Conservation (phyloP, 2,329 filamentous ascomycete genomes). For the Clonostachys byssicola region DNA sequence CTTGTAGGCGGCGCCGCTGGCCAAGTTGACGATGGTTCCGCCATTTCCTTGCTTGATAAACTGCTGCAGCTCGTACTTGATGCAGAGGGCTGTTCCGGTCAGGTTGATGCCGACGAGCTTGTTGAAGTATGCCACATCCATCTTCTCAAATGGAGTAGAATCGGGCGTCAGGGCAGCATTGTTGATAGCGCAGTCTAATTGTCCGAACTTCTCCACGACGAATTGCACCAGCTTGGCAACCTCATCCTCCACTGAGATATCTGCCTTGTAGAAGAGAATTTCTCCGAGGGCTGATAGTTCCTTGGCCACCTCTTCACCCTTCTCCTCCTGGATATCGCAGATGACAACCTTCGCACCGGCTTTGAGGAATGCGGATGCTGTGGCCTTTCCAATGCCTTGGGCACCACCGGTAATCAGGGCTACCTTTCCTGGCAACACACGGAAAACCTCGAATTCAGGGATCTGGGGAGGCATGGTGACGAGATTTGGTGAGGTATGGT, state of each 20-base stretch:
- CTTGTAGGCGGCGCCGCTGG: constrained; percentile 22
- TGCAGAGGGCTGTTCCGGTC: constrained; percentile 10
- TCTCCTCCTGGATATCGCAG: constrained; percentile 17
- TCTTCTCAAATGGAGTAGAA: constrained; percentile 8
- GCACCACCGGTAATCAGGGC: constrained; percentile 23
- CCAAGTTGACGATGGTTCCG: constrained; percentile 39
- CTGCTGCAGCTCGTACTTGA: constrained; percentile 12
- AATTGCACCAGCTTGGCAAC: constrained; percentile 9
- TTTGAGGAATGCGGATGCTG: constrained; percentile 19
- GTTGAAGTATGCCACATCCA: constrained; percentile 11
- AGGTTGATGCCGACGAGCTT: constrained; percentile 11
- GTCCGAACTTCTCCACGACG: constrained; percentile 9
- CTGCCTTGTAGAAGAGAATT: constrained; percentile 7
- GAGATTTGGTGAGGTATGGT: no score
- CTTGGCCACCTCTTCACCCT: constrained; percentile 6
- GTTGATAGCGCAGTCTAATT: constrained; percentile 9
- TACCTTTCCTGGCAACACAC: constrained; percentile 14
- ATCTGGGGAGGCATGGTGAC: constrained; percentile 6
- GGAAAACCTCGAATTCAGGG: constrained; percentile 7
- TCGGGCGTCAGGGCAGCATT: constrained; percentile 10
- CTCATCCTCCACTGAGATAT: constrained; percentile 8
- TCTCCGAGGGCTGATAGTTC: constrained; percentile 9
- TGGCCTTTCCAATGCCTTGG: constrained; percentile 22
- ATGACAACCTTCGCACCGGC: constrained; percentile 23
- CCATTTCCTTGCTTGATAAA: constrained; percentile 14